phyloP scores from a whole-genome alignment of 2,329 filamentous ascomycete genomes.

The Rhinocladiella mackenziei region DNA sequence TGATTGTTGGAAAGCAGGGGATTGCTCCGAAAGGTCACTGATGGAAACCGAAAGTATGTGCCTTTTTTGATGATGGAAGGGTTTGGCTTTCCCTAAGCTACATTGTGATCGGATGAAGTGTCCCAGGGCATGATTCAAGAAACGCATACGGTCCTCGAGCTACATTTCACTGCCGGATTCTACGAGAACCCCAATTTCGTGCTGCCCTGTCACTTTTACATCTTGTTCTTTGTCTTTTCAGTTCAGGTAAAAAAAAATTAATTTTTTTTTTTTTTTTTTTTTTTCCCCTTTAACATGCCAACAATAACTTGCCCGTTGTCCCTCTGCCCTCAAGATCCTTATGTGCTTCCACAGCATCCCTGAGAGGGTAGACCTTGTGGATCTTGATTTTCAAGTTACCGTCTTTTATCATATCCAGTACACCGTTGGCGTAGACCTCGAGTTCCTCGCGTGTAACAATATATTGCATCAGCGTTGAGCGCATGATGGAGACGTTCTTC shows the following conservation, averaged over 20 bases:
- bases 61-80: too few relatives aligned
- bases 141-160: too few relatives aligned
- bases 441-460: conserved; percentile 66
- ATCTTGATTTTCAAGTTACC: conserved; percentile 68
- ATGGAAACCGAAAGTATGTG: too few relatives aligned
- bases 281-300: conserved; percentile 38
- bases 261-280: conserved; percentile 1
- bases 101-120: too few relatives aligned
- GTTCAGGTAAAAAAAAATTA: too few relatives aligned
- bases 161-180: too few relatives aligned
- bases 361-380: conserved; percentile 72
- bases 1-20: too few relatives aligned
- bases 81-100: too few relatives aligned
- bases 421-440: conserved; percentile 64
- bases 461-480: conserved; percentile 71
- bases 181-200: too few relatives aligned
- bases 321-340: conserved; percentile 74
- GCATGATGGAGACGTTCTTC: conserved; percentile 73
- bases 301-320: conserved; percentile 77
- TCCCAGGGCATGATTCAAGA: too few relatives aligned
- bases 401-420: conserved; percentile 67
- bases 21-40: too few relatives aligned
- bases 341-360: conserved; percentile 69
- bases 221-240: not conserved
- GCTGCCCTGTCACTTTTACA: too few relatives aligned